These are phyloP conservation scores for Vitis hybrid DNA, from an alignment of 177 flowering plant species.

Conservation along the genomic window DNA sequence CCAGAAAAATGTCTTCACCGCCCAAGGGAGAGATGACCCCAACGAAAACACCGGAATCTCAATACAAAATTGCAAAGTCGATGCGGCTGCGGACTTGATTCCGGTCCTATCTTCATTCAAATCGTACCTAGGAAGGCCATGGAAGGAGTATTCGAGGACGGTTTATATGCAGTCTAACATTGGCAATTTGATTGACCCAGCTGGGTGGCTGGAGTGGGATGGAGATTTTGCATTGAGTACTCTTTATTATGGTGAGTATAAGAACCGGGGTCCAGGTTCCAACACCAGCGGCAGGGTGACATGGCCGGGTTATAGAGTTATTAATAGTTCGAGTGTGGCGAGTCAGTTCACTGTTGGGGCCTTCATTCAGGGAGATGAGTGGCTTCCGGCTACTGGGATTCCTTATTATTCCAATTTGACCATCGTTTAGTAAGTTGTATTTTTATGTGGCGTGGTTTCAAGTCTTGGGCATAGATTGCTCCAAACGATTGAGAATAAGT, in stretches of 20 bases:
- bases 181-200: constrained; percentile 56
- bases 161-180: constrained; percentile 46
- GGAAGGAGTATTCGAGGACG: constrained; percentile 81
- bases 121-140: constrained; percentile 82
- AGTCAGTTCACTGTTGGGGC: constrained; percentile 54
- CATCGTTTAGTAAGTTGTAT: neutral
- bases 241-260: constrained; percentile 75
- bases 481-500: no score
- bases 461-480: no score
- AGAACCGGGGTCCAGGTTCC: constrained; percentile 74
- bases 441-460: no score
- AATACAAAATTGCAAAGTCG: constrained; percentile 54
- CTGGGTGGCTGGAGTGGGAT: constrained; percentile 78
- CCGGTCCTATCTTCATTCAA: constrained; percentile 44
- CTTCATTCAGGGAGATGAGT: constrained; percentile 65
- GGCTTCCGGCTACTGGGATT: constrained; percentile 50
- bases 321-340: constrained; percentile 53
- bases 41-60: constrained; percentile 87
- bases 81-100: constrained; percentile 64
- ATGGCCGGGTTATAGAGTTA: constrained; percentile 78
- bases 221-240: constrained; percentile 67
- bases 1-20: constrained; percentile 74
- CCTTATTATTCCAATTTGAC: constrained; percentile 45
- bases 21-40: constrained; percentile 87
- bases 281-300: constrained; percentile 60